phyloP scores from a whole-genome alignment of 169 alveolate species.

The Theileria luwenshuni region DNA sequence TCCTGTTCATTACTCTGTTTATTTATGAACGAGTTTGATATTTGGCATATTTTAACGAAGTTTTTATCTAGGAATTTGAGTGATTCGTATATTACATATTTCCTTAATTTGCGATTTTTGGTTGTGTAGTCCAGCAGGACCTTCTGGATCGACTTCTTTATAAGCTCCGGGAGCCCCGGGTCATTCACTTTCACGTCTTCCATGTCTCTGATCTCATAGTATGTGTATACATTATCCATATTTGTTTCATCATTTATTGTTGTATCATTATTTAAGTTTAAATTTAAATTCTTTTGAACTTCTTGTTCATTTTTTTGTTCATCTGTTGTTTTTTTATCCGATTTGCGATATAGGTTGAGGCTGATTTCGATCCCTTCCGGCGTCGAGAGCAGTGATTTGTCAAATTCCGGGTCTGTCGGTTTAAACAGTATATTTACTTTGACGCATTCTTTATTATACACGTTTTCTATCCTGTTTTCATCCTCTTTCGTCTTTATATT shows the following conservation, averaged over 20 bases:
- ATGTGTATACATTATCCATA: neutral
- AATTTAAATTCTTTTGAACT: neutral
- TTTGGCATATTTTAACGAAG: constrained; percentile 26
- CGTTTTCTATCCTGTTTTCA: constrained; percentile 21
- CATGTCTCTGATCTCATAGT: constrained; percentile 20
- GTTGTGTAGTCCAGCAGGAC: constrained; percentile 33
- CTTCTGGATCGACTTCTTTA: constrained; percentile 54
- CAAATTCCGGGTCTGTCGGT: constrained; percentile 62
- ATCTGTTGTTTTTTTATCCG: neutral
- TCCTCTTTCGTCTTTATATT: neutral
- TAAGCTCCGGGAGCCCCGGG: constrained; percentile 8
- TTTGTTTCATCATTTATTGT: neutral
- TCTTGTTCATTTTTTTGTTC: neutral
- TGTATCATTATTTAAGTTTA: neutral
- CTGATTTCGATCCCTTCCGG: constrained; percentile 18
- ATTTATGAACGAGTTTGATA: constrained; percentile 19
- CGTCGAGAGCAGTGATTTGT: constrained; percentile 16
- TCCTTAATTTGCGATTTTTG: constrained; percentile 18
- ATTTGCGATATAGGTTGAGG: constrained; percentile 18
- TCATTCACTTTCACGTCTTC: constrained; percentile 34
- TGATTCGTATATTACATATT: constrained; percentile 52
- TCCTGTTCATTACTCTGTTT: neutral
- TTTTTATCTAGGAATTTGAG: constrained; percentile 59
- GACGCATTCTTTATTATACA: constrained; percentile 22
- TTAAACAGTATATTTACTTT: constrained; percentile 10